Evolutionary conservation across 1,284 basidiomycete genomes (phyloP).

Genomic region (Phellinidium pouzarii): DNA sequence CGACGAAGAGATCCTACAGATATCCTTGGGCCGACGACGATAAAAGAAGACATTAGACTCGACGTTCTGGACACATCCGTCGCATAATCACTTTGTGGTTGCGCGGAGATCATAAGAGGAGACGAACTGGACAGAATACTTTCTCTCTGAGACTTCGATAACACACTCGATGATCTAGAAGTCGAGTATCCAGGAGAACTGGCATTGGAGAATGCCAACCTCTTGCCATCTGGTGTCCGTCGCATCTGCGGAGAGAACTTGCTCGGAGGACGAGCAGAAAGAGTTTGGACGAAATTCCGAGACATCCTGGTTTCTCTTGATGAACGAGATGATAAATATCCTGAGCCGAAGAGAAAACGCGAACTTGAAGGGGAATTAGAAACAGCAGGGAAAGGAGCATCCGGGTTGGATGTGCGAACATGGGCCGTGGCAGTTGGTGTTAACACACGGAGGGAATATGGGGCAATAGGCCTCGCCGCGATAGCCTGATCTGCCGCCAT

Average conservation of each 20-base stretch:
- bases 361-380: conserved; percentile 9
- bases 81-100: not conserved
- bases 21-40: not conserved
- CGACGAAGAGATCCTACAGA: not conserved
- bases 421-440: not conserved
- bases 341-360: conserved; percentile 8
- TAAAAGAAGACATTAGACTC: not conserved
- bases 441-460: not conserved
- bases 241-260: not conserved
- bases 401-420: conserved; percentile 1
- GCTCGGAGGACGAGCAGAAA: not conserved
- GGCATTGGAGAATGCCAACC: not conserved
- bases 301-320: not conserved
- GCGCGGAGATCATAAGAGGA: not conserved
- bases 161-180: conserved; percentile 5
- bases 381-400: conserved; percentile 1
- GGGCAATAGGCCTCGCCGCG: not conserved
- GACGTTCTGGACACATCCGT: not conserved
- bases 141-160: not conserved
- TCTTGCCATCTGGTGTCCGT: not conserved
- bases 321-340: conserved; percentile 9
- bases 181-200: conserved; percentile 9
- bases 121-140: not conserved
- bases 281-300: not conserved
- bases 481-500: not conserved